Evolutionary conservation across 495 filamentous ascomycete species (phyloP), one percentile per base, ranked within the genome.

Genomic region (Xylaria cubensis): DNA sequence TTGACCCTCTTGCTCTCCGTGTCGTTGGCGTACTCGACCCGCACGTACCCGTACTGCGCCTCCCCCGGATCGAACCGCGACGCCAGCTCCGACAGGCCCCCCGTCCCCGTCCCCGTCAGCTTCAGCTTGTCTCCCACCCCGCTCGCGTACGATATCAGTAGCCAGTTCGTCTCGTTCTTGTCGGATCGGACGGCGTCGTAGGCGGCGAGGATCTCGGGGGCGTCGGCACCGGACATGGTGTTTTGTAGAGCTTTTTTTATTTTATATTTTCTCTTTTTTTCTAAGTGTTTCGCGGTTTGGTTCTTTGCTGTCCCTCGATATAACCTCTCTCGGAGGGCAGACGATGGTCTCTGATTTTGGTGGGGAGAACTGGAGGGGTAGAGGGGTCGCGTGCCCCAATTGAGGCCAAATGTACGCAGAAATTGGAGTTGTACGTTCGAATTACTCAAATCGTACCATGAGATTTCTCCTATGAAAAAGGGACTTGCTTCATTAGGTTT

Each of bases 11-110:
- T 86, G 76, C 77, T 81, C 80, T 90, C 87, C 64, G 84, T 84
- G 75, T 90, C 88, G 80, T 89, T 89, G 63, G 86, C 86, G 75
- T 89, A 87, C 77, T 88, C 86, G 76, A 90, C 77, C 10, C 88
- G 83, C 67, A 82, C 84, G 77, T 89, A 90, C n/a, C 80, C 88
- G 79, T 88, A 90, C 68, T 86, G 83, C 41, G 87, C 88, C 73
- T 88, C 82, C 7, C 61, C 69, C 67, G 84, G 81, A 73, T 85
- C 84, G 8, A 90, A 82, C 69, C 80, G 74, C 9, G 55, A 64
- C 17, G 76, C 71, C 21, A 90, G 81, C 80, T 90, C 88, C 12
- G 72, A 70, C 10, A 90, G 78, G 0, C 86, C 87, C 64, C 88
- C 87, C 12, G 67, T 79, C 26, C 88, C 88, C 12, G 86, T 88